Conservation (phyloP, 2,329 filamentous ascomycete genomes). For the Aspergillus ibericus region DNA sequence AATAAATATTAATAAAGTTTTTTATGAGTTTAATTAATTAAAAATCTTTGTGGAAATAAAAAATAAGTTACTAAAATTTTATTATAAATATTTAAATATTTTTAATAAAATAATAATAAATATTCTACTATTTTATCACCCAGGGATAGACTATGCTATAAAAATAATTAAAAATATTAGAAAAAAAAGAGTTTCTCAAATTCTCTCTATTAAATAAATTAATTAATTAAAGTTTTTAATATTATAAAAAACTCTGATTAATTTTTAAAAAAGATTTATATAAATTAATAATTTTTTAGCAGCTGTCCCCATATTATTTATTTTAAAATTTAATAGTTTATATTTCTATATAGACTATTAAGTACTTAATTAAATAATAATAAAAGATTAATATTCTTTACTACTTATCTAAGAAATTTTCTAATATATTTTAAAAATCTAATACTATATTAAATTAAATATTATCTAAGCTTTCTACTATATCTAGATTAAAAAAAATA, state of each 20-base stretch:
- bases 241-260: not conserved
- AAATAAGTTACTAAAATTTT: too few species aligned
- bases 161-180: not conserved
- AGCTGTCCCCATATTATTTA: not conserved
- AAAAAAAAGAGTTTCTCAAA: not conserved
- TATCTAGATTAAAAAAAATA: too few species aligned
- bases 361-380: too few species aligned
- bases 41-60: too few species aligned
- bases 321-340: too few species aligned
- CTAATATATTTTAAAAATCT: too few species aligned
- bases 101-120: not conserved
- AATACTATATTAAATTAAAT: too few species aligned
- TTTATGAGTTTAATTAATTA: not conserved
- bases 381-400: too few species aligned
- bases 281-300: not conserved
- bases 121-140: not conserved
- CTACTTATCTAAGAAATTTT: too few species aligned
- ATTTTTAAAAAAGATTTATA: not conserved
- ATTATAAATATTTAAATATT: not conserved
- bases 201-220: not conserved
- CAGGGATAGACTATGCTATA: not conserved
- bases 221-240: conserved; percentile 1
- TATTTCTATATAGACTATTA: too few species aligned
- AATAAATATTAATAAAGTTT: not conserved
- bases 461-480: too few species aligned